Percentiles rank a stretch among this genome's conserved stretches.
Evolutionary conservation across 768 basidiomycete genomes (phyloP).

Genomic region (Tephrocybe sp.): DNA sequence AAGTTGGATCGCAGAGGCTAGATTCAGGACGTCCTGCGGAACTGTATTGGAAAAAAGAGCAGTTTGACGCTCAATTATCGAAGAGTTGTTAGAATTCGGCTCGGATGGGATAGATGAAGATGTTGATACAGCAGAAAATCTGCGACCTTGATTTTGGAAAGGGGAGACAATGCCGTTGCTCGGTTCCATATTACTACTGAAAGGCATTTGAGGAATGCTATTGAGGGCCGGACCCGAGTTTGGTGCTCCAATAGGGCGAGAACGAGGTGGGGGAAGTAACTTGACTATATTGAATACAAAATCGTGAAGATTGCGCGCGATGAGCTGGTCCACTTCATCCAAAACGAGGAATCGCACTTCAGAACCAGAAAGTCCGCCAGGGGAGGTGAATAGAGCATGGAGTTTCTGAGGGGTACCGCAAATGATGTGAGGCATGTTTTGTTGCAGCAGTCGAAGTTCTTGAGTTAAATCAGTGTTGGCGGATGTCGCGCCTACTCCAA

Average conservation of each 20-base stretch:
- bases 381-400: conserved; percentile 83
- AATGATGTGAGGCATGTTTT: conserved; percentile 93
- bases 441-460: conserved; percentile 81
- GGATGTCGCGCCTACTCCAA: conserved; percentile 81
- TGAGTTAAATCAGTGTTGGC: conserved; percentile 62
- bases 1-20: conserved; percentile 90
- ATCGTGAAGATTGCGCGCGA: conserved; percentile 95
- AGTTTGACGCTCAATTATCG: conserved; percentile 77
- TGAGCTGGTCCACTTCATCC: conserved; percentile 97
- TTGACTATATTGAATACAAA: conserved; percentile 94
- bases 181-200: conserved; percentile 48
- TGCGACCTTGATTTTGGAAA: conserved; percentile 44
- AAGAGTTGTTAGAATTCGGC: conserved; percentile 28
- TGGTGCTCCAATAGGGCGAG: conserved; percentile 56
- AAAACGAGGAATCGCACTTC: conserved; percentile 94
- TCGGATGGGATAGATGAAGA: conserved; percentile 47
- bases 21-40: conserved; percentile 95
- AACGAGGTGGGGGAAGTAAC: conserved; percentile 84
- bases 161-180: conserved; percentile 35
- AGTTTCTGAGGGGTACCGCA: conserved; percentile 98
- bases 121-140: conserved; percentile 57
- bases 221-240: conserved; percentile 30
- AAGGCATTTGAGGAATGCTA: conserved; percentile 37
- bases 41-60: conserved; percentile 98
- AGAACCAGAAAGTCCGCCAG: conserved; percentile 74